Evolutionary conservation across 176 grass and related monocot genomes (phyloP).

Genomic region (Oryza rufipogon): DNA sequence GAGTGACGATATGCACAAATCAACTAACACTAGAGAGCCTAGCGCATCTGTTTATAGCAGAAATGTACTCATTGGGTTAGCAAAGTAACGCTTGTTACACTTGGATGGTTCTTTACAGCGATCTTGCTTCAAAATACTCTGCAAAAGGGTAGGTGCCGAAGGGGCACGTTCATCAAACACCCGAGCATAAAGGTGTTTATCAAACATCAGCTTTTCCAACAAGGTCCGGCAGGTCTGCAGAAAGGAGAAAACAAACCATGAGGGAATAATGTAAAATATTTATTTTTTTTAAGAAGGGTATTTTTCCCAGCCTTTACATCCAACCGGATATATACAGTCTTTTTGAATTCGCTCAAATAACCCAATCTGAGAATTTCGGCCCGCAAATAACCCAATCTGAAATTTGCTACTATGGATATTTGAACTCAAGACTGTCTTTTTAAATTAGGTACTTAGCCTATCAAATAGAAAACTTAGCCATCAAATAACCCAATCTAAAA

Average conservation of each 20-base stretch:
- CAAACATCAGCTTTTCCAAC: conserved; percentile 57
- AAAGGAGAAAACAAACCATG: conserved; percentile 16
- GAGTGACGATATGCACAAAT: too few species aligned
- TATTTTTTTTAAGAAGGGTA: not conserved
- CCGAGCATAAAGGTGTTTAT: conserved; percentile 58
- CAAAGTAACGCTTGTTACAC: conserved; percentile 65
- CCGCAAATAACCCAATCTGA: too few species aligned
- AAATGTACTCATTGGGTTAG: conserved; percentile 69
- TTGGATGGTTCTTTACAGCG: conserved; percentile 26
- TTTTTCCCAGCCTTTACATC: too few species aligned
- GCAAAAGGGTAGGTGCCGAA: conserved; percentile 62
- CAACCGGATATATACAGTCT: too few species aligned
- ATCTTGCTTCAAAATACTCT: conserved; percentile 38
- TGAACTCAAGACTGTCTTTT: too few species aligned
- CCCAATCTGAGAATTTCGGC: too few species aligned
- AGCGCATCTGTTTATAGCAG: conserved; percentile 28
- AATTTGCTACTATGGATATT: too few species aligned
- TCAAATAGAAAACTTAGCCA: too few species aligned
- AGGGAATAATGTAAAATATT: not conserved
- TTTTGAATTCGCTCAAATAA: too few species aligned
- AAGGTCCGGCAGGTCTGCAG: conserved; percentile 79
- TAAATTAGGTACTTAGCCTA: too few species aligned
- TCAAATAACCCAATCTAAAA: too few species aligned
- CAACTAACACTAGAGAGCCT: not conserved
- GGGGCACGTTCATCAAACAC: conserved; percentile 50